A percentile compares a stretch with the other conserved stretches of the same genome.
These are phyloP conservation scores for Leccinum obscurum DNA, from an alignment of 768 basidiomycete genomes.

Conservation along the genomic window DNA sequence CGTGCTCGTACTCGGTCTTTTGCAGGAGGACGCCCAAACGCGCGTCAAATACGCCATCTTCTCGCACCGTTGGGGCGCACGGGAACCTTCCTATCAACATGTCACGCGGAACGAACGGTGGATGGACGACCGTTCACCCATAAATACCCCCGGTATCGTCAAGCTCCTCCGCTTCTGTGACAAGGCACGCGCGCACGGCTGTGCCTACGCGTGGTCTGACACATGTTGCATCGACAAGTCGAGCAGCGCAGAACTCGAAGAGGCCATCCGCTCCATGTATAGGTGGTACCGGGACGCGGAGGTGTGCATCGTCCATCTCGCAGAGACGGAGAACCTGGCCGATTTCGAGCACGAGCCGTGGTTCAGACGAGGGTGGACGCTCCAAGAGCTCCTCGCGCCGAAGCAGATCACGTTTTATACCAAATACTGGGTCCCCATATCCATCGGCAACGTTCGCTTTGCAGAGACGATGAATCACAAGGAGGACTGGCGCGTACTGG, in stretches of 20 bases:
- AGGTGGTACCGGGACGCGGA: slow-evolving; percentile 12
- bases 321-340: slow-evolving; percentile 2
- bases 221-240: slow-evolving; percentile 17
- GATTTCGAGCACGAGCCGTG: slow-evolving; percentile 15
- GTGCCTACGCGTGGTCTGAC: slow-evolving; percentile 16
- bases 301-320: slow-evolving; percentile 16
- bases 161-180: slow-evolving; percentile 12
- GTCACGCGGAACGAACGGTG: neutral
- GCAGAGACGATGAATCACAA: slow-evolving; percentile 9
- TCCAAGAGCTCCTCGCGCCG: slow-evolving; percentile 15
- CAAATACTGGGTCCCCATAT: slow-evolving; percentile 7
- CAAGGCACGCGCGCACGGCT: slow-evolving; percentile 7
- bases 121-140: neutral
- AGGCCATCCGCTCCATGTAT: slow-evolving; percentile 2
- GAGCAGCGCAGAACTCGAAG: slow-evolving; percentile 16
- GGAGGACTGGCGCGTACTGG: slow-evolving; percentile 9
- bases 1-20: neutral
- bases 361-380: slow-evolving; percentile 12
- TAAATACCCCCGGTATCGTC: neutral
- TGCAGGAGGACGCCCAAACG: slow-evolving; percentile 5
- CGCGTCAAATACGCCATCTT: slow-evolving; percentile 16
- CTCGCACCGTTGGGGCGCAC: slow-evolving; percentile 15
- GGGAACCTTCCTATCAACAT: slow-evolving; percentile 9
- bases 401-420: slow-evolving; percentile 11
- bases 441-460: neutral